A percentile compares a stretch with the other conserved stretches of the same genome.
phyloP scores from a whole-genome alignment of 176 grass and related monocot genomes.

The Oryza nivara region DNA sequence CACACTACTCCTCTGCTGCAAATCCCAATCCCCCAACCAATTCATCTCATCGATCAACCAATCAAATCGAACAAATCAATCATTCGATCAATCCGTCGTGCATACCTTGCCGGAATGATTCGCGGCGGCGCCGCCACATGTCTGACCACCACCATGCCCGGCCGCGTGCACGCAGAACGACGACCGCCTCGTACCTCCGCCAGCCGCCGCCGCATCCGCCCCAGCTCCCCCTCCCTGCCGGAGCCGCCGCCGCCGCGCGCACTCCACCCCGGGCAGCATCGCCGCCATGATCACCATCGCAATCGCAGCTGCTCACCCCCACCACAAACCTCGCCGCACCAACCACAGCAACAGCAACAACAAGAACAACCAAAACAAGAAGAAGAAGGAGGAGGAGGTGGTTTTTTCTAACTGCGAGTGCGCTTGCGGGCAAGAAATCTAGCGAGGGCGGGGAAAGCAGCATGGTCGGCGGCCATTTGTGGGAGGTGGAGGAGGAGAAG shows the following conservation, averaged over 20 bases:
- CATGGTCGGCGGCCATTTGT: conserved; percentile 16
- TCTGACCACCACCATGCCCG: conserved; percentile 36
- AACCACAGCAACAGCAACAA: neutral
- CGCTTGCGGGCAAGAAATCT: conserved; percentile 11
- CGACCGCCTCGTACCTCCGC: conserved; percentile 37
- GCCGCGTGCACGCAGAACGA: conserved; percentile 61
- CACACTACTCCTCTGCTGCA: conserved; percentile 55
- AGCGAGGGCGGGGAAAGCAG: neutral
- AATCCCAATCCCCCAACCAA: neutral
- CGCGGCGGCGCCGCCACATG: conserved; percentile 11
- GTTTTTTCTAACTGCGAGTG: neutral
- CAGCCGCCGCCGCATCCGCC: neutral
- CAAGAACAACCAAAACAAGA: neutral
- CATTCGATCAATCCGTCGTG: too few species aligned
- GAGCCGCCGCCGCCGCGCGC: conserved; percentile 56
- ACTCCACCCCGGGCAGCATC: conserved; percentile 82
- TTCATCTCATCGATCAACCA: neutral
- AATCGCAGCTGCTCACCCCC: conserved; percentile 19
- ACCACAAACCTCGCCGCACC: neutral
- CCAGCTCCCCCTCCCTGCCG: conserved; percentile 35
- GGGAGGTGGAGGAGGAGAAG: neutral
- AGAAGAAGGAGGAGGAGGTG: neutral
- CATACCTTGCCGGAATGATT: conserved; percentile 32
- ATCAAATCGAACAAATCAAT: too few species aligned
- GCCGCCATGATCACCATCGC: conserved; percentile 71